A percentile compares a stretch with the other conserved stretches of the same genome.
Conservation (phyloP, 2,329 filamentous ascomycete species). For the Metarhizium album region DNA sequence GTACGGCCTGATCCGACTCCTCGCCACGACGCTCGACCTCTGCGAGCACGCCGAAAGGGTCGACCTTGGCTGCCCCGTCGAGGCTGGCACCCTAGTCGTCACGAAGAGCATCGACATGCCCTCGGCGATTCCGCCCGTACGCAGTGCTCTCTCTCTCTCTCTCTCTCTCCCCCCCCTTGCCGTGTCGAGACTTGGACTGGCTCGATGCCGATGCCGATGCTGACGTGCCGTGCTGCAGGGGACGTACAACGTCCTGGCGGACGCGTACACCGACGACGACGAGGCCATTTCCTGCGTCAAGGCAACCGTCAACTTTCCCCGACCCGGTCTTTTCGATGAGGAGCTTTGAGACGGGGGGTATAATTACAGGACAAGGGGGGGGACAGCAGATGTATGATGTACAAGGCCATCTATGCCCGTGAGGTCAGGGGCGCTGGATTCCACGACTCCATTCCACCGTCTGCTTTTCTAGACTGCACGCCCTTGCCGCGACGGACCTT, state of each 20-base stretch:
- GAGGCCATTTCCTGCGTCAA: conserved; percentile 78
- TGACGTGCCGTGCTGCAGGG: conserved; percentile 48
- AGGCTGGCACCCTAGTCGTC: conserved; percentile 63
- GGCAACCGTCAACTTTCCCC: conserved; percentile 53
- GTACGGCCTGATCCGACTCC: conserved; percentile 83
- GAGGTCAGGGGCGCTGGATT: too few species aligned
- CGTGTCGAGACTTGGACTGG: neutral
- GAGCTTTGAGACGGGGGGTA: neutral
- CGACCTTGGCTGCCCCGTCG: conserved; percentile 77
- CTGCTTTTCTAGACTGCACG: too few species aligned
- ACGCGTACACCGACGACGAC: conserved; percentile 66
- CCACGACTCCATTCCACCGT: too few species aligned
- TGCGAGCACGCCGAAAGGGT: conserved; percentile 85
- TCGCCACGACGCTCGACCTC: conserved; percentile 70
- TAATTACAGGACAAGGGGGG: too few species aligned
- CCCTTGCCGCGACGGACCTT: too few species aligned
- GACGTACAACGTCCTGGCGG: conserved; percentile 78
- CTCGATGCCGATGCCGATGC: conserved; percentile 40
- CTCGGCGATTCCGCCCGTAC: conserved; percentile 74
- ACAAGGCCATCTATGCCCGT: too few species aligned
- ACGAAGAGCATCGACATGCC: conserved; percentile 79
- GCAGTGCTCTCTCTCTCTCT: conserved; percentile 27
- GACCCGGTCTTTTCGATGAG: neutral
- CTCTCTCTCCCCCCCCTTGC: neutral
- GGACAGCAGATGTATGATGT: too few species aligned